Percentiles rank a stretch among this genome's conserved stretches.
Conservation (phyloP, 139 green algal species). For the Gonium pectorale region DNA sequence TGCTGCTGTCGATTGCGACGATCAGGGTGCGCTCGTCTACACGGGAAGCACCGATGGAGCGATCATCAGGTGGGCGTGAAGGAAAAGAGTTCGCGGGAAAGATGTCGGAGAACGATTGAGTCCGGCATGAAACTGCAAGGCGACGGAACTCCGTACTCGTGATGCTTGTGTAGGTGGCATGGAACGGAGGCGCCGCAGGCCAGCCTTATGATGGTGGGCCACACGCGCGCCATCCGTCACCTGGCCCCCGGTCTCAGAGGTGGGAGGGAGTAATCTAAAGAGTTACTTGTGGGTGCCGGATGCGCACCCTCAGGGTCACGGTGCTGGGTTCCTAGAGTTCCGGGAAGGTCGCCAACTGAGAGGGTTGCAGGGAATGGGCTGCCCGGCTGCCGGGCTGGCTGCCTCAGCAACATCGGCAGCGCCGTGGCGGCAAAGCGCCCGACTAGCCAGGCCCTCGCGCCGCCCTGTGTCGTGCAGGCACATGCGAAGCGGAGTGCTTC, state of each 20-base stretch:
- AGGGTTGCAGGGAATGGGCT: too few relatives aligned
- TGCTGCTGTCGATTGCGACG: neutral
- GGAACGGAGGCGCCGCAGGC: neutral
- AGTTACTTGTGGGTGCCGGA: too few relatives aligned
- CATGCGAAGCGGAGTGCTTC: too few relatives aligned
- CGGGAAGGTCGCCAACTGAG: too few relatives aligned
- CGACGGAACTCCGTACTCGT: neutral
- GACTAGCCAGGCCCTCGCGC: too few relatives aligned
- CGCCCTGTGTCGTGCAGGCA: too few relatives aligned
- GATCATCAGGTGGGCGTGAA: slow-evolving; percentile 5
- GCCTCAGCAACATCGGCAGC: too few relatives aligned
- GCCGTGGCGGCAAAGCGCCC: too few relatives aligned
- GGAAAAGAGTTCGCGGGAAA: neutral
- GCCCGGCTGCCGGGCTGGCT: too few relatives aligned
- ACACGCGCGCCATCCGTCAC: slow-evolving; percentile 5
- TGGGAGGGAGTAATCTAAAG: too few relatives aligned
- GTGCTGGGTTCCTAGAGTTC: too few relatives aligned
- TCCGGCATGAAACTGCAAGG: neutral
- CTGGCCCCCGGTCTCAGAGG: slow-evolving; percentile 1
- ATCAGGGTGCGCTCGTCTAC: neutral
- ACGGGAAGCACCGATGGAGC: slow-evolving; percentile 3
- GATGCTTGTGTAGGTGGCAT: neutral
- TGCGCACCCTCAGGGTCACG: too few relatives aligned
- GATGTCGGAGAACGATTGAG: neutral
- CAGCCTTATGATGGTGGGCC: neutral